These are phyloP conservation scores for Epichloe bromicola DNA, from an alignment of 2,329 filamentous ascomycete species.

Conservation along the genomic window DNA sequence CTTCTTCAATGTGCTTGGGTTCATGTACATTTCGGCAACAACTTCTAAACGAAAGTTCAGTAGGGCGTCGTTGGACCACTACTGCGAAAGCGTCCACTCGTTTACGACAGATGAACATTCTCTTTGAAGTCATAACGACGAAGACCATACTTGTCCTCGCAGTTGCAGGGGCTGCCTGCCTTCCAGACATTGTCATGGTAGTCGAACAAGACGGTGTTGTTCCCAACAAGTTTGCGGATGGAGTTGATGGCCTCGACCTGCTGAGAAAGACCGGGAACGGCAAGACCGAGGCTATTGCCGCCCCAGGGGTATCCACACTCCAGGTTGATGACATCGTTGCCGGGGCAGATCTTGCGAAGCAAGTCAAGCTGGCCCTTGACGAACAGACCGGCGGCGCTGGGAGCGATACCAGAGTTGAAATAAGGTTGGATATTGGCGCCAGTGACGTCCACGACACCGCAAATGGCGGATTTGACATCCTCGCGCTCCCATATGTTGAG, in stretches of 20 bases:
- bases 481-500: slow-evolving; percentile 61
- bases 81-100: neutral
- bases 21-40: slow-evolving; percentile 18
- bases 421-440: slow-evolving; percentile 86
- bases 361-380: slow-evolving; percentile 59
- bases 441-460: slow-evolving; percentile 61
- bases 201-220: slow-evolving; percentile 68
- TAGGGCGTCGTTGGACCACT: neutral
- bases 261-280: slow-evolving; percentile 51
- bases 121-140: slow-evolving; percentile 7
- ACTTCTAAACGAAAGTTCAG: neutral
- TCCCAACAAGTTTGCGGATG: slow-evolving; percentile 54
- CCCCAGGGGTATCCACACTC: slow-evolving; percentile 81
- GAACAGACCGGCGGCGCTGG: slow-evolving; percentile 61
- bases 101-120: neutral
- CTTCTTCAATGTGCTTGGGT: slow-evolving; percentile 4
- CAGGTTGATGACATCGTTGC: slow-evolving; percentile 64
- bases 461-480: slow-evolving; percentile 47
- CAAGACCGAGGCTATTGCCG: slow-evolving; percentile 58
- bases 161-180: slow-evolving; percentile 49
- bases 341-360: slow-evolving; percentile 56
- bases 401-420: slow-evolving; percentile 60
- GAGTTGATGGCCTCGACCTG: slow-evolving; percentile 61
- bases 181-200: slow-evolving; percentile 85
- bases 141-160: slow-evolving; percentile 75